Evolutionary conservation across 306 rosid genomes (phyloP), one percentile per base, ranked within the genome.

Genomic region (Glycyrrhiza uralensis): DNA sequence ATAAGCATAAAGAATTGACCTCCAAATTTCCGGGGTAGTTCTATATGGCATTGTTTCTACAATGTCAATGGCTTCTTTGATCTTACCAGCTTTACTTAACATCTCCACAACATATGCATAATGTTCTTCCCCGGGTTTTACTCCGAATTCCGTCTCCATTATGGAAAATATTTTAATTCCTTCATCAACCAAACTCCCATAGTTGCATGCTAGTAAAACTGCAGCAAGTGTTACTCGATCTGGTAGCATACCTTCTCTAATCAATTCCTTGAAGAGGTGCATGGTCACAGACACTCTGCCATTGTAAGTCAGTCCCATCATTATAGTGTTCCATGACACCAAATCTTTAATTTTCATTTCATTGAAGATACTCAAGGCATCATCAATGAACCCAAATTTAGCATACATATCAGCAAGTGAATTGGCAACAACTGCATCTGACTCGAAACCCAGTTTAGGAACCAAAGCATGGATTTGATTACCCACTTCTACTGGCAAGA

Each of bases 261-360:
- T 59, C 30, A 88, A 65, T 68, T 81, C 82, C 39, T 74, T 28
- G 20, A 85, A 88, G 56, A 77, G 69, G 35, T 78, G 69, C 47
- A 90, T 41, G 68, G 96, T 76, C 72, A 76, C 66, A 15, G 76
- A 77, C 46, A 63, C 80, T 47, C 69, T 78, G 26, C 91, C 93
- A 78, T 88, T 85, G 80, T 42, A 62, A 55, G 88, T 61, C 82
- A 90, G 59, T 69, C 96, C 98, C 81, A 47, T 77, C 79, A 90
- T 81, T 64, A 90, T 63, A 24, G 93, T 90, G 82, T 92, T 92
- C 96, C 96, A 90, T 41, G 91, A 79, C 65, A 87, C 81, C 82
- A 90, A 81, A 81, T 88, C 98, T 83, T 76, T 90, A 51, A 74
- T 67, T 47, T 56, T 64, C 84, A 74, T 72, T 55, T 78, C 54